Base-by-base conservation (phyloP, 495 filamentous ascomycete genomes). In the Talaromyces stipitatus region DNA sequence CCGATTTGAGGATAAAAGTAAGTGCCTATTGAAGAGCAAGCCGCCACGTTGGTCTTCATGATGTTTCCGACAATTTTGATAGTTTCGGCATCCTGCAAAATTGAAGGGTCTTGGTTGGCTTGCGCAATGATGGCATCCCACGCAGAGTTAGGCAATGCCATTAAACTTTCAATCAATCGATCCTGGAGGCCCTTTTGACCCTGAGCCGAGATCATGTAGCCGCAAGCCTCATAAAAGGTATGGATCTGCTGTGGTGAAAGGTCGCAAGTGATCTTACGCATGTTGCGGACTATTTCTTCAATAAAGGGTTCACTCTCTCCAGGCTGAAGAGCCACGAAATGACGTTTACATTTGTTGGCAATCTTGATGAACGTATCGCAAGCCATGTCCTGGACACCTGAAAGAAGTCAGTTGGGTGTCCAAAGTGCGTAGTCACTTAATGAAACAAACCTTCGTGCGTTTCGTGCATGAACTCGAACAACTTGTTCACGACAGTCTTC, bases 361-460 rank as follows among this genome's bases (percentile, higher is more conserved):
- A 99, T 99, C 77, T 99, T 99, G 76, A 99, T 99, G 69, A 99
- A 99, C 0, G 94, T 99, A 74, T 99, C 94, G 63, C 94, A 99
- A 61, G 94, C 94, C 94, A 99, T 99, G 67, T 99, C 94, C 75
- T 99, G 94, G 48, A 99, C 94, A 75, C 91, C 87, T 91, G 55
- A 47, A 62, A 27, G 54, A 33, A 30, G 58, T 81, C 64, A 81
- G 66, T 29, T 41, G 50, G 48, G 54, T 30, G 26, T 43, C 14
- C 16, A 43, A 10, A 20, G 16, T 55, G 38, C 14, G 36, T 29
- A 11, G 48, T 26, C 46, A 16, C n/a, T 64, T 6, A 16, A 33
- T 12, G 53, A n/a, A n/a, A 71, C 79, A 64, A 66, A 84, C 90
- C 94, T 82, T 99, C 94, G 67, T 99, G 94, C 4, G 94, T 97